Percentiles rank a stretch among this genome's conserved stretches.
These are phyloP conservation scores for Penicillium tannophilum DNA, from an alignment of 495 filamentous ascomycete species.

Conservation along the genomic window DNA sequence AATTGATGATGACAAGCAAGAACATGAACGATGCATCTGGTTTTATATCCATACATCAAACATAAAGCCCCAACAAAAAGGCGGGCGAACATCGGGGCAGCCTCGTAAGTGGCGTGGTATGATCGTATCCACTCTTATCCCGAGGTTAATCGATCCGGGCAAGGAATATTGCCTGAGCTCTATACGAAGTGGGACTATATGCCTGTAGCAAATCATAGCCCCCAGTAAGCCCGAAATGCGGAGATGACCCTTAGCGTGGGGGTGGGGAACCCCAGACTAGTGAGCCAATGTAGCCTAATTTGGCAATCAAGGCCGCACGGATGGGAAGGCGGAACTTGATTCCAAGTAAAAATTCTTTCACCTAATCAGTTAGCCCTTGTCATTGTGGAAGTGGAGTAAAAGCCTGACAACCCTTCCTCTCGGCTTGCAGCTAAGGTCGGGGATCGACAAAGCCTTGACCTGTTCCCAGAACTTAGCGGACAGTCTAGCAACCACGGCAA, in stretches of 20 bases:
- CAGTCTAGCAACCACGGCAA: too few species aligned
- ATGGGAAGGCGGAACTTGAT: background rate
- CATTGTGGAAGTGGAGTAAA: background rate
- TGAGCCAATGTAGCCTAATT: background rate
- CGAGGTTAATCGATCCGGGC: background rate
- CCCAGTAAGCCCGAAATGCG: background rate
- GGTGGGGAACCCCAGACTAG: background rate
- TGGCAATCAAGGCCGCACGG: background rate
- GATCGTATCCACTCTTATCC: background rate
- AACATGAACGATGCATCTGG: background rate
- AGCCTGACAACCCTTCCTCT: background rate
- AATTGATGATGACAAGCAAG: too few species aligned
- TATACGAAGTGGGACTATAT: background rate
- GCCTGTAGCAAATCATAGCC: background rate
- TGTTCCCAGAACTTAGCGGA: too few species aligned
- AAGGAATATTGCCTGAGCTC: background rate
- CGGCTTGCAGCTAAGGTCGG: too few species aligned
- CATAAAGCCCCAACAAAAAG: background rate
- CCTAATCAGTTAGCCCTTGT: background rate
- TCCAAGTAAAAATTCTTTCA: background rate
- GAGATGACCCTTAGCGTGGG: background rate
- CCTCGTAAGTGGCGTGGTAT: background rate
- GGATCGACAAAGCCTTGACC: too few species aligned
- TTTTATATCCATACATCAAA: background rate
- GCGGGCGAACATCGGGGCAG: background rate